A percentile compares a stretch with the other conserved stretches of the same genome.
phyloP scores from a whole-genome alignment of 352 stramenopile species.

The Phytopythium boreale region DNA sequence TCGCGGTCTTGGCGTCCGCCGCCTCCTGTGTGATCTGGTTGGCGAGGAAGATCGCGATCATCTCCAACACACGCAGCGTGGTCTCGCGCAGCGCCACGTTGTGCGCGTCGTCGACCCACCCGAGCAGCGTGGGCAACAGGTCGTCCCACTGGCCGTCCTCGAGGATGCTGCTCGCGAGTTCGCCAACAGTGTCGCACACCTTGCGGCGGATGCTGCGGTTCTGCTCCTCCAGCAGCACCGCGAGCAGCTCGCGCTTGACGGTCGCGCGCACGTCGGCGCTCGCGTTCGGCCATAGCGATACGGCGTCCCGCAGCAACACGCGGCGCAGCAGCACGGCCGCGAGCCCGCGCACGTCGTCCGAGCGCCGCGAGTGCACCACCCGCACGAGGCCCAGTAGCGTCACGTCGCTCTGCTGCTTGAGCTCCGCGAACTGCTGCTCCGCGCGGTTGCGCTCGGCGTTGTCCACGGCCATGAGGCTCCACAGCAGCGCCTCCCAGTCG shows the following conservation, averaged over 20 bases:
- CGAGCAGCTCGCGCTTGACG: conserved; percentile 66
- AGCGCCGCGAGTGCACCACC: conserved; percentile 51
- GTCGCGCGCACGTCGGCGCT: conserved; percentile 32
- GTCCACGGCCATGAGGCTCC: conserved; percentile 67
- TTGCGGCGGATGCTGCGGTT: conserved; percentile 81
- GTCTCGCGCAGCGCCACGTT: conserved; percentile 62
- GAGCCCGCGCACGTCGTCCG: conserved; percentile 69
- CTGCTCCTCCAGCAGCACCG: conserved; percentile 51
- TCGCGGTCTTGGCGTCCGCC: conserved; percentile 16
- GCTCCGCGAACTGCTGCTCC: conserved; percentile 53
- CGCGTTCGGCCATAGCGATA: conserved; percentile 73
- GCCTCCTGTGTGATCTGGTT: conserved; percentile 41
- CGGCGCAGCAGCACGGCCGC: conserved; percentile 72
- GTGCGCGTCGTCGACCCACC: conserved; percentile 44
- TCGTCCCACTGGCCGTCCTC: conserved; percentile 81
- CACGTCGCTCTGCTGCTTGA: conserved; percentile 62
- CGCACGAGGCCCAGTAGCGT: conserved; percentile 52
- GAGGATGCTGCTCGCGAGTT: conserved; percentile 74
- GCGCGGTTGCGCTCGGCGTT: conserved; percentile 68
- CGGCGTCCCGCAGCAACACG: conserved; percentile 71
- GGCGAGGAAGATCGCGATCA: conserved; percentile 76
- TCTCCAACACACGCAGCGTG: conserved; percentile 74
- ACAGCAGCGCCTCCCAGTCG: conserved; percentile 69
- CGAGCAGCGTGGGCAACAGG: conserved; percentile 61
- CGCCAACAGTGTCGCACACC: conserved; percentile 81